phyloP scores from a whole-genome alignment of 2,329 filamentous ascomycete genomes.

The Alternaria longipes region DNA sequence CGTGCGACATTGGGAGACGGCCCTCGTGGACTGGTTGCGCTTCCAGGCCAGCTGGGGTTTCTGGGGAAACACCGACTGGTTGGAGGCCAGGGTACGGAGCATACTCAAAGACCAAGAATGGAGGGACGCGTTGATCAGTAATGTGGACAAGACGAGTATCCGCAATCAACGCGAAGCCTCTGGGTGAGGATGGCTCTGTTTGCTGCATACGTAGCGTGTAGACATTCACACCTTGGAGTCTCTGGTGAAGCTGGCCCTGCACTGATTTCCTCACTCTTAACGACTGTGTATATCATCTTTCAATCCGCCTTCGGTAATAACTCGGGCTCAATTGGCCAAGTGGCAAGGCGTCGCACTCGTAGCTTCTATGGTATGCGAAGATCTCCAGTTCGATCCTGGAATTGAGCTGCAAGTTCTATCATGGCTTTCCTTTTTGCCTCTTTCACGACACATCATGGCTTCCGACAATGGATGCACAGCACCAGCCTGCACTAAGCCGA shows the following conservation, averaged over 20 bases:
- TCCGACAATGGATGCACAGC: background rate
- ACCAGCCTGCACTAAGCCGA: background rate
- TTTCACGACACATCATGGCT: background rate
- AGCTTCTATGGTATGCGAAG: conserved; percentile 26
- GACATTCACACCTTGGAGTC: background rate
- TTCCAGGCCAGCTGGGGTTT: conserved; percentile 54
- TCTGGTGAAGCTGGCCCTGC: background rate
- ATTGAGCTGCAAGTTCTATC: conserved; percentile 16
- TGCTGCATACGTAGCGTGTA: background rate
- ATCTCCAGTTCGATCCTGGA: conserved; percentile 33
- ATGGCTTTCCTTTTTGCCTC: background rate
- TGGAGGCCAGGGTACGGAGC: conserved; percentile 43
- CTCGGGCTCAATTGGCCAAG: conserved; percentile 28
- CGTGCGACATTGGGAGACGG: conserved; percentile 70
- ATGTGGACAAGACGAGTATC: conserved; percentile 15
- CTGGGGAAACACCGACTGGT: conserved; percentile 50
- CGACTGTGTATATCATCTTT: background rate
- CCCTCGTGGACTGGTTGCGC: conserved; percentile 71
- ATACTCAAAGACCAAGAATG: conserved; percentile 39
- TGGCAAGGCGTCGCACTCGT: conserved; percentile 40
- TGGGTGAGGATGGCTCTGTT: background rate
- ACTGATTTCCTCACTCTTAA: background rate
- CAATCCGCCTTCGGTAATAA: background rate
- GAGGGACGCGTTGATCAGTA: conserved; percentile 25
- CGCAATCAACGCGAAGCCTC: background rate